These are phyloP conservation scores for Tolypocladium tropicale DNA, from an alignment of 2,329 filamentous ascomycete species.

Conservation along the genomic window DNA sequence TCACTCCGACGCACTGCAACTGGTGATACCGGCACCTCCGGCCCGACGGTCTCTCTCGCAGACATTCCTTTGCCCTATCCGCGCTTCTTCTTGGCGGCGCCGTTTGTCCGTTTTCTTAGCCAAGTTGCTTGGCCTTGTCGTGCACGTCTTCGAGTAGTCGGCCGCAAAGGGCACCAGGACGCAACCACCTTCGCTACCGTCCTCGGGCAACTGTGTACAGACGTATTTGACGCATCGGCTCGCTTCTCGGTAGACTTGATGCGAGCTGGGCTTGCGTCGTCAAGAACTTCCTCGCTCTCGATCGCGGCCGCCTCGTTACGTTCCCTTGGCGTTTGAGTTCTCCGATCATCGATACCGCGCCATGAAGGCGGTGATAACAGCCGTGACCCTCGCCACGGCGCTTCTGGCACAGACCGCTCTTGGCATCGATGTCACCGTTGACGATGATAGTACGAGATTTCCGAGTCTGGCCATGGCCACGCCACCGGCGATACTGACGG, in stretches of 20 bases:
- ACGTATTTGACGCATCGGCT: neutral
- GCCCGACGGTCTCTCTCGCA: neutral
- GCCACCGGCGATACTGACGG: neutral
- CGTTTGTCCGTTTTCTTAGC: neutral
- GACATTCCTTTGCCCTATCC: neutral
- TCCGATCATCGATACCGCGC: neutral
- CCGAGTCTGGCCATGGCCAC: neutral
- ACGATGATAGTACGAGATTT: slow-evolving; percentile 17
- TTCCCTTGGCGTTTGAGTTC: neutral
- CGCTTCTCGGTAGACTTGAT: neutral
- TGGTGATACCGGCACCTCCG: neutral
- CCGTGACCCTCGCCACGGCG: slow-evolving; percentile 6
- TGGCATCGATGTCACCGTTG: slow-evolving; percentile 21
- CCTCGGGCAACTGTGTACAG: neutral
- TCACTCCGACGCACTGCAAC: neutral
- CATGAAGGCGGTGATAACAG: slow-evolving; percentile 1
- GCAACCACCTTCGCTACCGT: neutral
- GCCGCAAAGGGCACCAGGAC: neutral
- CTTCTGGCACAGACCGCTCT: slow-evolving; percentile 5
- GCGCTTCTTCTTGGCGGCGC: neutral
- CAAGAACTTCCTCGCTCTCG: neutral
- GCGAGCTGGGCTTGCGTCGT: neutral
- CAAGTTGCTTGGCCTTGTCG: neutral
- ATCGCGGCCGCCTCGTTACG: neutral
- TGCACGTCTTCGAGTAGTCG: neutral